These are phyloP conservation scores for Russula emetica DNA, from an alignment of 768 basidiomycete species.

Conservation along the genomic window DNA sequence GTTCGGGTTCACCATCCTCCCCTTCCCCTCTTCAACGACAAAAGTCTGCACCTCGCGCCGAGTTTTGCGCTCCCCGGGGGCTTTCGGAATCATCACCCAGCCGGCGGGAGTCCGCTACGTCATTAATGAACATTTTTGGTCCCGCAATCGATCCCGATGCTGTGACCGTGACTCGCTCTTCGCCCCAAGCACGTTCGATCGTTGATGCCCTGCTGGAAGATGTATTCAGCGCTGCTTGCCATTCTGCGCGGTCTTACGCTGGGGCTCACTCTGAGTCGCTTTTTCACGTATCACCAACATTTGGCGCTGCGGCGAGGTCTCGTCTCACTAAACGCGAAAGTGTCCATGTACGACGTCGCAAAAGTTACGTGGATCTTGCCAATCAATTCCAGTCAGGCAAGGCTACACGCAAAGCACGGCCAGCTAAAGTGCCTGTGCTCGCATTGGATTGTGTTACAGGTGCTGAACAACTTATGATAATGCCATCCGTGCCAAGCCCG, in stretches of 20 bases:
- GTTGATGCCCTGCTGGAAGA: conserved; percentile 79
- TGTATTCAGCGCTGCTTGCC: conserved; percentile 70
- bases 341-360: conserved; percentile 58
- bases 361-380: conserved; percentile 38
- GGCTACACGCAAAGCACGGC: conserved; percentile 4
- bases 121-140: conserved; percentile 57
- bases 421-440: conserved; percentile 10
- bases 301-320: conserved; percentile 51
- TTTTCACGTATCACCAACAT: conserved; percentile 57
- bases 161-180: conserved; percentile 63
- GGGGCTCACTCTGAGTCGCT: conserved; percentile 58
- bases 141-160: conserved; percentile 50
- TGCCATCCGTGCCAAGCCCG: conserved; percentile 9
- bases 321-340: conserved; percentile 66
- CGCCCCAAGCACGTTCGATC: conserved; percentile 57
- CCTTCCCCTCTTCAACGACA: conserved; percentile 9
- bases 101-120: conserved; percentile 60
- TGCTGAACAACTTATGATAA: conserved; percentile 5
- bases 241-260: conserved; percentile 64
- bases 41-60: conserved; percentile 14
- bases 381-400: conserved; percentile 4
- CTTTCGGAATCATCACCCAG: conserved; percentile 20
- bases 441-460: conserved; percentile 12
- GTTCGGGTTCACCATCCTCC: conserved; percentile 6
- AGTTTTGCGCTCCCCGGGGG: conserved; percentile 3